Percentiles rank a stretch among this genome's conserved stretches.
Conservation (phyloP, 176 grass and related monocot species). For the Rhynchospora tenuis region DNA sequence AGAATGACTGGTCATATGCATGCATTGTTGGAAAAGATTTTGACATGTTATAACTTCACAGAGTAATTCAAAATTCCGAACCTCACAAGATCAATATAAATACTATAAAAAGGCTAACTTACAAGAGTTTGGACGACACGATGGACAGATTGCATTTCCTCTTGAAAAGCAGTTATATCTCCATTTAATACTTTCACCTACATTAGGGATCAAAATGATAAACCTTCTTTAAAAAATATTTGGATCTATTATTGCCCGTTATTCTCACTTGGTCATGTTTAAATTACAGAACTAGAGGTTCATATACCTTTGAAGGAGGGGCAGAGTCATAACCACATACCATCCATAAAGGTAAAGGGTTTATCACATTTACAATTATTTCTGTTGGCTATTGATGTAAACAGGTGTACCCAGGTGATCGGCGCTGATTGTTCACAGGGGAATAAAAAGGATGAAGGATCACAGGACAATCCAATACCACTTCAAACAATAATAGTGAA, state of each 20-base stretch:
- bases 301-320: neutral
- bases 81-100: neutral
- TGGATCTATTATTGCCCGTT: neutral
- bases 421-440: no score
- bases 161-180: conserved; percentile 58
- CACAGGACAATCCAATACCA: neutral
- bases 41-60: neutral
- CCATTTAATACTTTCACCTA: conserved; percentile 67
- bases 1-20: neutral
- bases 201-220: neutral
- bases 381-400: neutral
- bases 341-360: neutral
- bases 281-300: neutral
- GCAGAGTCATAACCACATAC: neutral
- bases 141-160: conserved; percentile 90
- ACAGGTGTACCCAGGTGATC: neutral
- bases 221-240: neutral
- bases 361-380: neutral
- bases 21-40: neutral
- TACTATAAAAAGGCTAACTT: conserved; percentile 1
- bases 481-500: neutral
- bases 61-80: neutral
- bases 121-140: conserved; percentile 80
- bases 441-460: neutral
- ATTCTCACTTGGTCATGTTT: neutral